These are phyloP conservation scores for Myxozyma monticola DNA, from an alignment of 805 yeast genomes.

Conservation along the genomic window DNA sequence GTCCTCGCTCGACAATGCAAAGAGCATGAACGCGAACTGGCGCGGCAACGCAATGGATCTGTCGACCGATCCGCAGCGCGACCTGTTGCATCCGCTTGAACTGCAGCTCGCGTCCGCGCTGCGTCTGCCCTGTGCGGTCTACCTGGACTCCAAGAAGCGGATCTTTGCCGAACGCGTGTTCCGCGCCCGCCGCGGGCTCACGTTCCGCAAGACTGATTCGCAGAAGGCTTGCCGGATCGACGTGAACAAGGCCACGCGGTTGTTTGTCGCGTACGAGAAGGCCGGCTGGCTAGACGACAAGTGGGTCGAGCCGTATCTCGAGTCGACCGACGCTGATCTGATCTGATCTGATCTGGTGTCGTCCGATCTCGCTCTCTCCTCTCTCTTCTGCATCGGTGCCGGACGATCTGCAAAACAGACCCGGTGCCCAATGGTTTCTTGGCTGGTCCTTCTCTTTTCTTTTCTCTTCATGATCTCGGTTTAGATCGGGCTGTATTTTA, in stretches of 20 bases:
- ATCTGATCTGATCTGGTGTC: too few species aligned
- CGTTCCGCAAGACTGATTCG: constrained; percentile 95
- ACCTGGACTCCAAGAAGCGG: constrained; percentile 74
- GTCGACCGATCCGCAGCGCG: constrained; percentile 68
- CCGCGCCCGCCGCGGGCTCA: constrained; percentile 61
- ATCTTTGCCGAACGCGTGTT: constrained; percentile 86
- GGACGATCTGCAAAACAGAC: too few species aligned
- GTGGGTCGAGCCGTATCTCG: constrained; percentile 17
- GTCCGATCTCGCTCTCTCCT: too few species aligned
- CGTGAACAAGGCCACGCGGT: constrained; percentile 90
- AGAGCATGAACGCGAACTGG: constrained; percentile 85
- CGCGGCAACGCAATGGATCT: constrained; percentile 97
- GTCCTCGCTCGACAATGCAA: constrained; percentile 29
- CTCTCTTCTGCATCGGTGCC: too few species aligned
- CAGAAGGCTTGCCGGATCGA: constrained; percentile 97
- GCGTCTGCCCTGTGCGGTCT: constrained; percentile 82
- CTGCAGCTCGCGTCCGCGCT: constrained; percentile 80
- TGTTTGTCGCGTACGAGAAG: constrained; percentile 85
- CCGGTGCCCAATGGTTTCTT: not conserved
- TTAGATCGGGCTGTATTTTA: not conserved
- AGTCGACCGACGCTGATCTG: too few species aligned
- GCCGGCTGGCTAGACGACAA: constrained; percentile 87
- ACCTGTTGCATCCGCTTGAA: constrained; percentile 88
- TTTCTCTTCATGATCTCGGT: not conserved
- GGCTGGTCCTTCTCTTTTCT: not conserved